Conservation (phyloP, 2,329 filamentous ascomycete genomes). For the Fusarium sterilihyphosum region DNA sequence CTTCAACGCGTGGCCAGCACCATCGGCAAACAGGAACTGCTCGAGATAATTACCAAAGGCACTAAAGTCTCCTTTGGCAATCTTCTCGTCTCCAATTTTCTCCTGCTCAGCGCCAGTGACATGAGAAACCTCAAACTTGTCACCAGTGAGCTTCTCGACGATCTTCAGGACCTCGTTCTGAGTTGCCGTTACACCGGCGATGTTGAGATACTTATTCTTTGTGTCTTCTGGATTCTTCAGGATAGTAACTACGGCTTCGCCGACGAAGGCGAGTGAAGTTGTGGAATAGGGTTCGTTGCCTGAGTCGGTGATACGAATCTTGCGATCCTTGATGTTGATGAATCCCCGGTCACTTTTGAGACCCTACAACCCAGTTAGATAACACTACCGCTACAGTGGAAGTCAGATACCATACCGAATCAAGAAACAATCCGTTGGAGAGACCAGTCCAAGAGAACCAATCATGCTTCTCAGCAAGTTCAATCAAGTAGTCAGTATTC, state of each 20-base stretch:
- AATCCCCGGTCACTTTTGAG: neutral
- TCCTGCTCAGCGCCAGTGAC: neutral
- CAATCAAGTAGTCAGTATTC: conserved; percentile 15
- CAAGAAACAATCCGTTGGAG: neutral
- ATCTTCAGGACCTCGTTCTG: neutral
- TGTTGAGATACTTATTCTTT: conserved; percentile 1
- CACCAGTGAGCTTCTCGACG: neutral
- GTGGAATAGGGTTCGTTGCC: conserved; percentile 8
- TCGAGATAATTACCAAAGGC: conserved; percentile 11
- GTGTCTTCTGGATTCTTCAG: neutral
- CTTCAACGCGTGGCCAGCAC: neutral
- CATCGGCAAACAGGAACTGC: conserved; percentile 9
- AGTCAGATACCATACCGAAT: neutral
- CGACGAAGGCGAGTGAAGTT: neutral
- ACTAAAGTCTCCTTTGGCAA: conserved; percentile 1
- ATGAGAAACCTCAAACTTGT: conserved; percentile 1
- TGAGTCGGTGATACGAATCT: conserved; percentile 10
- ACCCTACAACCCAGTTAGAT: neutral
- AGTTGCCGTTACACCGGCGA: conserved; percentile 6
- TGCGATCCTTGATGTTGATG: neutral
- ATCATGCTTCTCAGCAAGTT: conserved; percentile 3
- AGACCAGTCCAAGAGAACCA: conserved; percentile 14
- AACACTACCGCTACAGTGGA: fast-evolving
- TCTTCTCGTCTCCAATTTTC: conserved; percentile 6
- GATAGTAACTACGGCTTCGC: neutral